phyloP scores from a whole-genome alignment of 2,329 filamentous ascomycete species.

The Metarhizium anisopliae region DNA sequence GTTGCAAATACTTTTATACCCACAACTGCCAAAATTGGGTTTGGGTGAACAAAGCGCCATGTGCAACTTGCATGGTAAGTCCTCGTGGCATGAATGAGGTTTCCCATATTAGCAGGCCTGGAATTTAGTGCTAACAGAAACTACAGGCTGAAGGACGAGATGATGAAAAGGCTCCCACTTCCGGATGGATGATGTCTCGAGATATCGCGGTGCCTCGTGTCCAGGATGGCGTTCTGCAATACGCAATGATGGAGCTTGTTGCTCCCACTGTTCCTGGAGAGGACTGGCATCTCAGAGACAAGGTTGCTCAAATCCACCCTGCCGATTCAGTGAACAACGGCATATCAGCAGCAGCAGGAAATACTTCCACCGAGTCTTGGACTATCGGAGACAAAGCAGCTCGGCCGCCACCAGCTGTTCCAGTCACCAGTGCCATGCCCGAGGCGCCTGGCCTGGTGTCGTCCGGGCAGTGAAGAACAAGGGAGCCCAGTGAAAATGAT shows the following conservation, averaged over 20 bases:
- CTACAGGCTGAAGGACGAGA: conserved; percentile 41
- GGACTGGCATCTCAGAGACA: conserved; percentile 27
- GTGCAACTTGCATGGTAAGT: conserved; percentile 41
- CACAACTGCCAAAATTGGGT: conserved; percentile 46
- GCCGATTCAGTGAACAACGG: conserved; percentile 4
- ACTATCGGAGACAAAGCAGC: conserved; percentile 18
- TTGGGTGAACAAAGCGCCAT: conserved; percentile 41
- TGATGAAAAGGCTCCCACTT: conserved; percentile 21
- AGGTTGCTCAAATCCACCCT: conserved; percentile 3
- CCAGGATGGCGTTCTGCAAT: conserved; percentile 36
- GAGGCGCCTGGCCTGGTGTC: conserved; percentile 1
- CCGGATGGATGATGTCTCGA: conserved; percentile 21
- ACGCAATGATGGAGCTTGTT: conserved; percentile 38
- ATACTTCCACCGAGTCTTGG: conserved; percentile 20
- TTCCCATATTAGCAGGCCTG: not conserved
- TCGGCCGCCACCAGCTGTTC: conserved; percentile 7
- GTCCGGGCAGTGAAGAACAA: not conserved
- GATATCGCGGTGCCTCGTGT: conserved; percentile 38
- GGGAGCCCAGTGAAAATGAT: not conserved
- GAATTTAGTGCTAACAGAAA: not conserved
- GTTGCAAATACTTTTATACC: conserved; percentile 45
- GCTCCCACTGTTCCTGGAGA: conserved; percentile 26
- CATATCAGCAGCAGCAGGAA: conserved; percentile 1
- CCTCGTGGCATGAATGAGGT: not conserved
- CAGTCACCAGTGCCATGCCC: conserved; percentile 7